Evolutionary conservation across 306 rosid species (phyloP).

Genomic region (Citrullus mucosospermus): DNA sequence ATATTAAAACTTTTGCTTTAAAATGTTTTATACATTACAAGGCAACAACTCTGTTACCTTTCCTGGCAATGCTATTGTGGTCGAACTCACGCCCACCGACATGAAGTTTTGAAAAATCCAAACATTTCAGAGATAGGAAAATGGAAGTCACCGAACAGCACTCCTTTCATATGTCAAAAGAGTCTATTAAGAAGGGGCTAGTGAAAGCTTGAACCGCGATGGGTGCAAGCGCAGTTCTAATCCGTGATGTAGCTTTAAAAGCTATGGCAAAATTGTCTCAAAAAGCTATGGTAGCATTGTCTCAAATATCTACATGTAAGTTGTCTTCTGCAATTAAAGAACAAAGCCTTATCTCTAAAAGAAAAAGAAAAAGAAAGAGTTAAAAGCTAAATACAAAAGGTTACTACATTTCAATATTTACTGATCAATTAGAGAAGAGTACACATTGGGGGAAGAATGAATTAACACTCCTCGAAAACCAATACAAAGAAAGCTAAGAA

Average conservation of each 20-base stretch:
- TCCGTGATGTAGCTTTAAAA: conserved; percentile 88
- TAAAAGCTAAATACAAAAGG: not conserved
- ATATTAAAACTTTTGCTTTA: not conserved
- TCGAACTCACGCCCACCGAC: conserved; percentile 61
- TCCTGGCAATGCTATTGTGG: conserved; percentile 79
- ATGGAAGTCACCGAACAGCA: not conserved
- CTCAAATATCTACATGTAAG: not conserved
- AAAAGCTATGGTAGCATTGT: not conserved
- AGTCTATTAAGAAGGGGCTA: not conserved
- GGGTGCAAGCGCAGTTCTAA: conserved; percentile 46
- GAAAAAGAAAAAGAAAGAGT: not conserved
- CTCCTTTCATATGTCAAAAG: not conserved
- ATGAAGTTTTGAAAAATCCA: not conserved
- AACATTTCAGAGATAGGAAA: not conserved
- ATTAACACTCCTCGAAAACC: too few relatives aligned
- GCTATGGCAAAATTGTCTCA: conserved; percentile 45
- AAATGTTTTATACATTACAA: not conserved
- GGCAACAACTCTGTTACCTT: conserved; percentile 28
- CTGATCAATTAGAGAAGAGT: too few relatives aligned
- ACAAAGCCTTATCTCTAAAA: not conserved
- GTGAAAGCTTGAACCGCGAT: not conserved
- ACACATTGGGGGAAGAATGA: too few relatives aligned
- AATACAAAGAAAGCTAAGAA: too few relatives aligned
- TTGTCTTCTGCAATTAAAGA: not conserved
- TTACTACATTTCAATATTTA: too few relatives aligned